Percentiles rank a stretch among this genome's conserved stretches.
phyloP scores from a whole-genome alignment of 768 basidiomycete species.

The Gloeostereum incarnatum region DNA sequence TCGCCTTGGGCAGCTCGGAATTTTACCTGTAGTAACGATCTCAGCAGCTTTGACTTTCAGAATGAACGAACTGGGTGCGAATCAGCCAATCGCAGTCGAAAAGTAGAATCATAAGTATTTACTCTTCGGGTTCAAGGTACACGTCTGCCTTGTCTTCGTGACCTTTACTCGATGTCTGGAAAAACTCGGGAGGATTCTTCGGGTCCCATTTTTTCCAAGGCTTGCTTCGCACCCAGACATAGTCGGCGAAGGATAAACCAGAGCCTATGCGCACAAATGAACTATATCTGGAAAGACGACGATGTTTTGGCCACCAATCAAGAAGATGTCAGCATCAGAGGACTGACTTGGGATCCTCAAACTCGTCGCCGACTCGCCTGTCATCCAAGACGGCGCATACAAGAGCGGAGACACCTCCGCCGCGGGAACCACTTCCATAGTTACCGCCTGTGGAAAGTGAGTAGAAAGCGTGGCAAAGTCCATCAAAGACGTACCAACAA shows the following conservation, averaged over 20 bases:
- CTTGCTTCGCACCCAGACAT: conserved; percentile 72
- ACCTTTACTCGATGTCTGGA: conserved; percentile 46
- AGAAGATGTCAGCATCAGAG: background rate
- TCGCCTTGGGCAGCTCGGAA: background rate
- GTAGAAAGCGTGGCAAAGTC: background rate
- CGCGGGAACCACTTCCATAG: conserved; percentile 80
- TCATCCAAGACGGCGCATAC: conserved; percentile 87
- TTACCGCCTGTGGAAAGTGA: conserved; percentile 52
- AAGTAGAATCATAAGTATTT: conserved; percentile 14
- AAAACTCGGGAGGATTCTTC: conserved; percentile 63
- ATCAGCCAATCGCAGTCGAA: background rate
- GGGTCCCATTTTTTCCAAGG: conserved; percentile 80
- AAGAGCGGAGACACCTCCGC: conserved; percentile 83
- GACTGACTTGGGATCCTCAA: conserved; percentile 56
- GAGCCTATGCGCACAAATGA: conserved; percentile 87
- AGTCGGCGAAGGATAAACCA: conserved; percentile 81
- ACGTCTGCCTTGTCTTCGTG: conserved; percentile 84
- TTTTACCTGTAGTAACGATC: conserved; percentile 62
- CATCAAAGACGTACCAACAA: conserved; percentile 57
- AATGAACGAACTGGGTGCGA: conserved; percentile 74
- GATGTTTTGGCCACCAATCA: background rate
- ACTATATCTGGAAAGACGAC: conserved; percentile 48
- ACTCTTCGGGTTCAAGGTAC: conserved; percentile 89
- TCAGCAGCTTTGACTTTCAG: conserved; percentile 92
- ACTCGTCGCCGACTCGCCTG: conserved; percentile 40